Percentiles rank a stretch among this genome's conserved stretches.
Conservation (phyloP, 1,139 yeast genomes). For the Magnusiomyces fungicola region DNA sequence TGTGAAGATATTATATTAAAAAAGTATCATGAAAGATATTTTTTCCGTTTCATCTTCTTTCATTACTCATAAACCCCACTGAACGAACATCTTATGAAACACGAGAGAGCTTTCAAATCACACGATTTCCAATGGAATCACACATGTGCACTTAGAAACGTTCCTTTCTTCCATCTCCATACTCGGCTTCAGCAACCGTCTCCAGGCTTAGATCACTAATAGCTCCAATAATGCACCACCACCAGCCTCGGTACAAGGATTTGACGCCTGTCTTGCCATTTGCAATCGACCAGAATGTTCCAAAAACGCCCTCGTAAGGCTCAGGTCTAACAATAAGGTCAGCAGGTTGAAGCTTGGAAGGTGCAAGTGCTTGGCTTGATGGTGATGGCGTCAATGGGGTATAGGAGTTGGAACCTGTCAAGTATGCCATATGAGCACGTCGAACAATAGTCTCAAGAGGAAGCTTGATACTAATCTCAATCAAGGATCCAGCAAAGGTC, state of each 20-base stretch:
- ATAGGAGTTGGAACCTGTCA: no score
- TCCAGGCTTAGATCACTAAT: slow-evolving; percentile 81
- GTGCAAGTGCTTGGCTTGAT: no score
- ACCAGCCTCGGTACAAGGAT: slow-evolving; percentile 81
- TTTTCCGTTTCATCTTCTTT: no score
- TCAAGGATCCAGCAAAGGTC: slow-evolving; percentile 47
- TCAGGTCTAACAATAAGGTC: slow-evolving; percentile 31
- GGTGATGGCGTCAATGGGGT: no score
- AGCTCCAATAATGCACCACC: slow-evolving; percentile 71
- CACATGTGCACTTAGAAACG: slow-evolving; percentile 23
- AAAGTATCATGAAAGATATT: no score
- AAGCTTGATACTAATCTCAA: slow-evolving; percentile 66
- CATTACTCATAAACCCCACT: no score
- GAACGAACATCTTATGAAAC: no score
- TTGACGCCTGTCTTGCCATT: slow-evolving; percentile 37
- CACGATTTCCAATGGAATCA: no score
- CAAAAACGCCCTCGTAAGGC: slow-evolving; percentile 43
- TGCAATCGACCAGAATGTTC: slow-evolving; percentile 43
- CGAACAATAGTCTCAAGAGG: slow-evolving; percentile 84
- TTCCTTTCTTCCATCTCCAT: slow-evolving; percentile 38
- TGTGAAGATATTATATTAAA: no score
- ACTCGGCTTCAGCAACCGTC: slow-evolving; percentile 38
- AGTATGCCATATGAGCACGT: slow-evolving; percentile 69
- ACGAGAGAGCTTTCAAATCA: no score
- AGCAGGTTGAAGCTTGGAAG: not conserved